phyloP scores from a whole-genome alignment of 352 stramenopile genomes.

The Phytophthora gonapodyides region DNA sequence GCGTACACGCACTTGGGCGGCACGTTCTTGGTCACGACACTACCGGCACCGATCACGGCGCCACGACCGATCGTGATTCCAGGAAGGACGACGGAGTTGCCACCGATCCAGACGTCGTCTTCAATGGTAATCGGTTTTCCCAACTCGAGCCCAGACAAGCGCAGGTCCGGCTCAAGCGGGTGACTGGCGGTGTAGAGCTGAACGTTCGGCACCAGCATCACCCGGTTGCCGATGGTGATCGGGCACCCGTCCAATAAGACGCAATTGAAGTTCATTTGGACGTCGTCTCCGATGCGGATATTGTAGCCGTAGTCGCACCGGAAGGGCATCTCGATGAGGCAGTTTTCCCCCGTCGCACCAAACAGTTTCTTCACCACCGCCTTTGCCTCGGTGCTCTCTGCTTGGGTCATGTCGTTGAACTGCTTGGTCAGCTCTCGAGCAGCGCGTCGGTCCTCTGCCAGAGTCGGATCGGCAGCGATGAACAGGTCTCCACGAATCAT shows the following conservation, averaged over 20 bases:
- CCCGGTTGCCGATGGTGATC: conserved; percentile 75
- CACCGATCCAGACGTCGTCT: conserved; percentile 87
- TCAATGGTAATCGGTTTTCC: conserved; percentile 76
- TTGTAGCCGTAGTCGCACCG: conserved; percentile 89
- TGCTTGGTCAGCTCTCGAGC: conserved; percentile 35
- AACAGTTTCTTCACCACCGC: conserved; percentile 41
- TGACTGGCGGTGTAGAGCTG: conserved; percentile 81
- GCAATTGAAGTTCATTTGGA: conserved; percentile 90
- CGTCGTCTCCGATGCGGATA: conserved; percentile 62
- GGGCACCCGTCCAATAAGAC: conserved; percentile 76
- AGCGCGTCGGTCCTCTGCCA: conserved; percentile 37
- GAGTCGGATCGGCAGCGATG: conserved; percentile 30
- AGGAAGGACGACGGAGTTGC: conserved; percentile 57
- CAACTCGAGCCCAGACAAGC: conserved; percentile 47
- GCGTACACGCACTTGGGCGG: conserved; percentile 57
- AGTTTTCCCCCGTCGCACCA: conserved; percentile 38
- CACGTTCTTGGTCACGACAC: conserved; percentile 83
- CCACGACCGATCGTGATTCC: conserved; percentile 66
- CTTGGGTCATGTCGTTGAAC: conserved; percentile 43
- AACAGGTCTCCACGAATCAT: conserved; percentile 62
- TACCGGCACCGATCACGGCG: conserved; percentile 72
- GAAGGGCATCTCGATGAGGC: conserved; percentile 77
- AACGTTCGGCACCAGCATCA: conserved; percentile 69
- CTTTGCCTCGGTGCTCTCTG: conserved; percentile 29
- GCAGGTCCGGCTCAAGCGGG: conserved; percentile 52